A percentile compares a stretch with the other conserved stretches of the same genome.
Conservation (phyloP, 1,284 basidiomycete species). For the Grifola frondosa region DNA sequence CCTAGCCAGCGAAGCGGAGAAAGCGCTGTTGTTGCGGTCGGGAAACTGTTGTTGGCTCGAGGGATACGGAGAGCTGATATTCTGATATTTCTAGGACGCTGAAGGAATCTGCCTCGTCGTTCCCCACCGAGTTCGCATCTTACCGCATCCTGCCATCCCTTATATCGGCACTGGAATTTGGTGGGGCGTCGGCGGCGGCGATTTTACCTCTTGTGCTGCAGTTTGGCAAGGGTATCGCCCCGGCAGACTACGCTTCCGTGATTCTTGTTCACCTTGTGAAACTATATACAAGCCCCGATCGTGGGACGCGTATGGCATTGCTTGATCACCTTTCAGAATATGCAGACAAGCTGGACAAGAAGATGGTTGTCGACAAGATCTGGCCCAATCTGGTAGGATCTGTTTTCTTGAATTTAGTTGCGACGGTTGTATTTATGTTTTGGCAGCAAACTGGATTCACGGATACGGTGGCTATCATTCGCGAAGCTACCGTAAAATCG, state of each 20-base stretch:
- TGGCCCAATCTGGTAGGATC: conserved; percentile 87
- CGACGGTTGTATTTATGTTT: conserved; percentile 4
- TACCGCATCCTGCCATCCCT: conserved; percentile 88
- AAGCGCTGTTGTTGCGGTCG: conserved; percentile 71
- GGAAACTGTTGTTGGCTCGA: background rate
- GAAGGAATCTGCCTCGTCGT: conserved; percentile 75
- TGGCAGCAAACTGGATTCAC: conserved; percentile 89
- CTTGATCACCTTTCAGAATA: conserved; percentile 86
- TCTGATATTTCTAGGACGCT: conserved; percentile 51
- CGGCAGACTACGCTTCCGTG: conserved; percentile 69
- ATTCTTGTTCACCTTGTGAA: conserved; percentile 81
- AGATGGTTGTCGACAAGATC: conserved; percentile 82
- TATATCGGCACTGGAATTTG: conserved; percentile 81
- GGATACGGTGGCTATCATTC: conserved; percentile 90
- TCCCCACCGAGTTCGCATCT: conserved; percentile 87
- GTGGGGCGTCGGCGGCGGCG: conserved; percentile 70
- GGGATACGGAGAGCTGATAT: background rate
- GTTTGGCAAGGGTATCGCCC: conserved; percentile 72
- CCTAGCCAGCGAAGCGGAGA: conserved; percentile 82
- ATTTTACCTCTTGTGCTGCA: conserved; percentile 84
- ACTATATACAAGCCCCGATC: conserved; percentile 85
- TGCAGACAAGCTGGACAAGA: conserved; percentile 84
- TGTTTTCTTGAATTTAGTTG: background rate
- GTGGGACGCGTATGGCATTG: conserved; percentile 91
- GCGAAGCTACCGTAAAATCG: conserved; percentile 92